These are phyloP conservation scores for Fusarium pseudograminearum DNA, from an alignment of 2,329 filamentous ascomycete genomes.

Conservation along the genomic window DNA sequence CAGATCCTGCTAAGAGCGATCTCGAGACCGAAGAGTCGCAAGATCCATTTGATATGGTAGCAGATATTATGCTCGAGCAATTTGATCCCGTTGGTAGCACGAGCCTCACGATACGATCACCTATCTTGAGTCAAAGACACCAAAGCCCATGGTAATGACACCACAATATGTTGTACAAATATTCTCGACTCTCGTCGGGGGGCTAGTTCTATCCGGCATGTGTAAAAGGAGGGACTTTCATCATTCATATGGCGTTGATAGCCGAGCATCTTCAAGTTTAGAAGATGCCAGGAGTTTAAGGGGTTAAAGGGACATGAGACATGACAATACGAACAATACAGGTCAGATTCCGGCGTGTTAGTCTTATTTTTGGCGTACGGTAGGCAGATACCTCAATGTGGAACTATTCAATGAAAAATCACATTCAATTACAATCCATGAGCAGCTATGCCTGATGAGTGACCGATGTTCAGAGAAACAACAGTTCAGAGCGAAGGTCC, in stretches of 20 bases:
- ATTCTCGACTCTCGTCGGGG: not conserved
- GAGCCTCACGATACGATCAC: conserved; percentile 7
- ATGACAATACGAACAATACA: conserved; percentile 15
- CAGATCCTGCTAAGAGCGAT: conserved; percentile 23
- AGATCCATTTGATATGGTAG: conserved; percentile 53
- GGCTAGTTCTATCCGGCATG: not conserved
- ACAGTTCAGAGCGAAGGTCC: not conserved
- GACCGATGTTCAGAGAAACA: not conserved
- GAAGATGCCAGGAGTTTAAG: conserved; percentile 28
- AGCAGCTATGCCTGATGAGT: not conserved
- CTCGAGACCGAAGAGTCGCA: conserved; percentile 41
- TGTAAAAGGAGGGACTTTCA: not conserved
- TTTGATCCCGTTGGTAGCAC: not conserved
- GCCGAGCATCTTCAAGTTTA: conserved; percentile 7
- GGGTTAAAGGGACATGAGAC: conserved; percentile 21
- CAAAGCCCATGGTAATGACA: conserved; percentile 47
- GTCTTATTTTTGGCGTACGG: conserved; percentile 25
- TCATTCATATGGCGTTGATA: conserved; percentile 3
- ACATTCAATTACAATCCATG: not conserved
- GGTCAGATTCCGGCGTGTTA: conserved; percentile 13
- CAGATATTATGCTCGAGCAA: conserved; percentile 49
- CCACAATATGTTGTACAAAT: conserved; percentile 1
- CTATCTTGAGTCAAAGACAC: conserved; percentile 33
- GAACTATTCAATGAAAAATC: conserved; percentile 18
- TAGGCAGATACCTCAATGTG: conserved; percentile 37